Base-by-base conservation (phyloP, 129 eudicot genomes). In the Saussurea involucrata region DNA sequence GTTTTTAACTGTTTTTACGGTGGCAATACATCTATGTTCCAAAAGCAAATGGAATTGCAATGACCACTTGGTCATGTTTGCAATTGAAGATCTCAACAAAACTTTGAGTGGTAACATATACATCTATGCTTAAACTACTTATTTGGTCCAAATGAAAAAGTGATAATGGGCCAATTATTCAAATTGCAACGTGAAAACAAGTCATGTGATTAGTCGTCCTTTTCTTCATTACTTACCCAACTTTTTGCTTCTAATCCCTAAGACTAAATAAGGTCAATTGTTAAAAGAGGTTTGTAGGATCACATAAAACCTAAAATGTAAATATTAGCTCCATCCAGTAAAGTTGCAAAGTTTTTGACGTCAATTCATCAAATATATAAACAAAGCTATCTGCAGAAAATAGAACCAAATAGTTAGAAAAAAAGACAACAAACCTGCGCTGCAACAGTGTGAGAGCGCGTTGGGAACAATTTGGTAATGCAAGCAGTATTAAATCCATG, bases 401-500 rank as follows among this genome's bases (percentile, higher is more conserved):
- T 22, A 63, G 12, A 66, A 40, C 32, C 11, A 49, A 27, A 17
- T 69, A 68, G 36, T 58, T 4, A n/a, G 46, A 69, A 68, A 69
- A 68, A 70, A 15, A 0, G 24, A 67, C 17, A 60, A 7, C 72
- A 80, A 83, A 95, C 99, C 93, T 95, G 99, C 29, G 99, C 99
- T 0, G 99, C 99, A 82, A 95, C 99, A 0, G 99, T 95, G 67
- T 95, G 99, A 5, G 99, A 95, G 7, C 99, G 97, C 7, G 99
- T 95, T 11, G 99, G 99, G 46, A 95, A 95, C 69, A 95, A 90
- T 80, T 95, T 95, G 40, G 99, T 95, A 74, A 95, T 95, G 83
- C 99, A 95, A 81, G 99, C 99, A 10, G 99, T 95, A 74, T 95
- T 92, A 72, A 95, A 95, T 68, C 99, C 99, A 74, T 92, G 96